A percentile compares a stretch with the other conserved stretches of the same genome.
These are phyloP conservation scores for Corchorus capsularis DNA, from an alignment of 345 rosid species.

Conservation along the genomic window DNA sequence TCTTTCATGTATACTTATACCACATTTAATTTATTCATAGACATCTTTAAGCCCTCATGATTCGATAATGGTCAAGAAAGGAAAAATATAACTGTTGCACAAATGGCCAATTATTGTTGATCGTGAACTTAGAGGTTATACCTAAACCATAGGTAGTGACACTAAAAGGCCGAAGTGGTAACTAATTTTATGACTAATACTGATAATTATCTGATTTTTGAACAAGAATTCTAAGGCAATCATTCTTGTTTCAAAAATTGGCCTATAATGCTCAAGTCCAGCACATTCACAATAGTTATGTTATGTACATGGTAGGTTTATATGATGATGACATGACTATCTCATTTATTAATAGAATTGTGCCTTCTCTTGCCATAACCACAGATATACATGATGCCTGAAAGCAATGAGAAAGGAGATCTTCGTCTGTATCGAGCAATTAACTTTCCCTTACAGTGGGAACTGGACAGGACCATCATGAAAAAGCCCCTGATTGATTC, in stretches of 20 bases:
- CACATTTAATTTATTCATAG: background rate
- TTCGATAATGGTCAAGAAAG: conserved; percentile 8
- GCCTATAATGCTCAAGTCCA: background rate
- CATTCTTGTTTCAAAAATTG: background rate
- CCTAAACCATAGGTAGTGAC: background rate
- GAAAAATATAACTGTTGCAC: background rate
- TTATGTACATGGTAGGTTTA: background rate
- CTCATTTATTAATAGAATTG: background rate
- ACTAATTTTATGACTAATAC: background rate
- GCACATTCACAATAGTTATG: background rate
- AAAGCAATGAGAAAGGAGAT: conserved; percentile 68
- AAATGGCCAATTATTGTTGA: background rate
- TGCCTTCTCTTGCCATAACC: conserved; percentile 20
- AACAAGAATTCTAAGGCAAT: background rate
- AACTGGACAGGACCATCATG: conserved; percentile 60
- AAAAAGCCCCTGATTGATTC: conserved; percentile 78
- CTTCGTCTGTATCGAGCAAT: conserved; percentile 78
- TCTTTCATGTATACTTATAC: background rate
- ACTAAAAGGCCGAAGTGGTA: background rate
- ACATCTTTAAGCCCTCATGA: background rate
- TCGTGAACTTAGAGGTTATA: background rate
- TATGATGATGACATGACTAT: background rate
- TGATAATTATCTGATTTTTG: background rate
- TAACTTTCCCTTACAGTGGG: conserved; percentile 83
- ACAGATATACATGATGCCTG: conserved; percentile 97